phyloP scores from a whole-genome alignment of 345 rosid genomes.

The Stellera chamaejasme region DNA sequence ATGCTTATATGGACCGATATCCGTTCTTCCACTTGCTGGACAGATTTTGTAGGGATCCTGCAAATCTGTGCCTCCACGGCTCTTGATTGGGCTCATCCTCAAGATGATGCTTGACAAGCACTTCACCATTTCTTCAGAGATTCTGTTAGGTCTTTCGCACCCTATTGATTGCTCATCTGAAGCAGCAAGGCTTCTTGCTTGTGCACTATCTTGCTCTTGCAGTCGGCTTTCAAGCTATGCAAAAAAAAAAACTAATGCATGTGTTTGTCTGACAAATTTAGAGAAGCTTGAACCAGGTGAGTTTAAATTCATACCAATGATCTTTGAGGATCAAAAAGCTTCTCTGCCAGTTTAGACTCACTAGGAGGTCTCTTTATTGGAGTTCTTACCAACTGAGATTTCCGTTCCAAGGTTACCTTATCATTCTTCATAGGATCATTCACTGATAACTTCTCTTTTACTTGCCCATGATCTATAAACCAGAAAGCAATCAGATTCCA shows the following conservation, averaged over 20 bases:
- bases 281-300: neutral
- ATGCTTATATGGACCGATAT: constrained; percentile 59
- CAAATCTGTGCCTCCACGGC: constrained; percentile 19
- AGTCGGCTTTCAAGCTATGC: constrained; percentile 33
- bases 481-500: neutral
- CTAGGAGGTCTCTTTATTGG: constrained; percentile 23
- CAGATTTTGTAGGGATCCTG: constrained; percentile 52
- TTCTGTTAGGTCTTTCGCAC: constrained; percentile 42
- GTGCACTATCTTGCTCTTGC: constrained; percentile 29
- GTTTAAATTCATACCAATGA: constrained; percentile 25
- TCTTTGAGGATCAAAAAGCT: constrained; percentile 33
- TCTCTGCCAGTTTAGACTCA: constrained; percentile 28
- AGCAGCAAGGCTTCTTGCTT: constrained; percentile 19
- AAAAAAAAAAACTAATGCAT: constrained; percentile 1
- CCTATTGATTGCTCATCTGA: constrained; percentile 18
- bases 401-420: constrained; percentile 20
- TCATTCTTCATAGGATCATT: constrained; percentile 23
- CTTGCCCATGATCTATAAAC: constrained; percentile 23
- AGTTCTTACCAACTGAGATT: constrained; percentile 24
- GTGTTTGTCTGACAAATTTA: constrained; percentile 9
- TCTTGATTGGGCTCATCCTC: constrained; percentile 49
- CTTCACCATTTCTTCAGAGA: constrained; percentile 61
- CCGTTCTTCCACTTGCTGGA: constrained; percentile 42
- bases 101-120: constrained; percentile 53
- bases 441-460: constrained; percentile 36